Conservation (phyloP, 306 rosid genomes). For the Vigna mungo region DNA sequence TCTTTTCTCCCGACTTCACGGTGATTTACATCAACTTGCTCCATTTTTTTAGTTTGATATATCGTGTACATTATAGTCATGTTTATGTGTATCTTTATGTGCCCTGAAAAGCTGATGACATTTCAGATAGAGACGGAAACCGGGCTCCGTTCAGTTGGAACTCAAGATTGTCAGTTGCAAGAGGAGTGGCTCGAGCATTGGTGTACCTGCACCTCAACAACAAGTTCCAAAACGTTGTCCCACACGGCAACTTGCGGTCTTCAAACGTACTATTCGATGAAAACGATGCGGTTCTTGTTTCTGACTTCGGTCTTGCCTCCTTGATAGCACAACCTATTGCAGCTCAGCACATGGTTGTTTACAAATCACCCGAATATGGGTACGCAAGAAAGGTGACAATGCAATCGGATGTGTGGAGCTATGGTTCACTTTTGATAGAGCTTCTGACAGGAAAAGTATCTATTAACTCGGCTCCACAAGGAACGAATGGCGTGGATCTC, state of each 20-base stretch:
- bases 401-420: conserved; percentile 85
- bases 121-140: conserved; percentile 53
- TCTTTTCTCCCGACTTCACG: conserved; percentile 68
- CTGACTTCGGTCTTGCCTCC: conserved; percentile 71
- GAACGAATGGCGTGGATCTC: conserved; percentile 62
- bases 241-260: conserved; percentile 83
- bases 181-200: conserved; percentile 70
- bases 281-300: conserved; percentile 58
- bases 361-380: conserved; percentile 69
- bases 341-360: conserved; percentile 65
- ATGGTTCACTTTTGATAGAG: conserved; percentile 74
- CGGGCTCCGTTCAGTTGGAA: conserved; percentile 70
- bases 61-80: background rate
- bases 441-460: conserved; percentile 76
- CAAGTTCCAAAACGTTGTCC: conserved; percentile 47
- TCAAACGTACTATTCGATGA: conserved; percentile 70
- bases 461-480: conserved; percentile 57
- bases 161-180: conserved; percentile 69
- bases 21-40: conserved; percentile 47
- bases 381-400: conserved; percentile 56
- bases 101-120: conserved; percentile 10
- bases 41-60: background rate
- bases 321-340: conserved; percentile 76
- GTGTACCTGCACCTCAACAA: conserved; percentile 71
- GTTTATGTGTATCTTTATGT: background rate